phyloP scores from a whole-genome alignment of 108 stramenopile genomes.

The Skeletonema costatum region DNA sequence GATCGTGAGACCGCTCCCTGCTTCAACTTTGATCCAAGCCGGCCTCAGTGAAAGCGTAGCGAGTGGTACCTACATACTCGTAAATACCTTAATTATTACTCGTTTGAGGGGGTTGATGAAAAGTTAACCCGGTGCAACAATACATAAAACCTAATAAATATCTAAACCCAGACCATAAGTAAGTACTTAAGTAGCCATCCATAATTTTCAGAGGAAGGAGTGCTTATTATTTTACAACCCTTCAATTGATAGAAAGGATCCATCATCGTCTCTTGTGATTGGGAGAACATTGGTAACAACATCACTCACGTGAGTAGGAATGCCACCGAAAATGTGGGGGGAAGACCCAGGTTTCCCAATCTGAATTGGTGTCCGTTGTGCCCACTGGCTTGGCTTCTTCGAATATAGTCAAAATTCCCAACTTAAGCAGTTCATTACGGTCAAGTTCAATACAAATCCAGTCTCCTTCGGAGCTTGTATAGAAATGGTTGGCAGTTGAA shows the following conservation, averaged over 20 bases:
- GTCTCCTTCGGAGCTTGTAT: conserved; percentile 46
- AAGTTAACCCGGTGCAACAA: too few species aligned
- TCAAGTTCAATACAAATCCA: conserved; percentile 87
- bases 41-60: too few species aligned
- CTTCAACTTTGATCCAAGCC: too few species aligned
- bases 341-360: conserved; percentile 52
- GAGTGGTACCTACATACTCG: too few species aligned
- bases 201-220: too few species aligned
- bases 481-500: conserved; percentile 86
- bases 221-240: conserved; percentile 36
- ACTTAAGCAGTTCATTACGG: conserved; percentile 40
- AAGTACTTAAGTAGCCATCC: too few species aligned
- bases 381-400: conserved; percentile 81
- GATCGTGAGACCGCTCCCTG: too few species aligned
- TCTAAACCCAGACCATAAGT: too few species aligned
- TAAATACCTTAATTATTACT: too few species aligned
- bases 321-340: conserved; percentile 90
- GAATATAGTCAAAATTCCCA: conserved; percentile 70
- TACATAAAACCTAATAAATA: too few species aligned
- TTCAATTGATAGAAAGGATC: conserved; percentile 66
- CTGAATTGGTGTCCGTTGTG: conserved; percentile 28
- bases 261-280: conserved; percentile 69
- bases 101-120: too few species aligned
- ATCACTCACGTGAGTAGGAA: conserved; percentile 60
- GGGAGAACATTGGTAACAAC: conserved; percentile 64